These are phyloP conservation scores for Carpinus fangiana DNA, from an alignment of 306 rosid genomes.

Conservation along the genomic window DNA sequence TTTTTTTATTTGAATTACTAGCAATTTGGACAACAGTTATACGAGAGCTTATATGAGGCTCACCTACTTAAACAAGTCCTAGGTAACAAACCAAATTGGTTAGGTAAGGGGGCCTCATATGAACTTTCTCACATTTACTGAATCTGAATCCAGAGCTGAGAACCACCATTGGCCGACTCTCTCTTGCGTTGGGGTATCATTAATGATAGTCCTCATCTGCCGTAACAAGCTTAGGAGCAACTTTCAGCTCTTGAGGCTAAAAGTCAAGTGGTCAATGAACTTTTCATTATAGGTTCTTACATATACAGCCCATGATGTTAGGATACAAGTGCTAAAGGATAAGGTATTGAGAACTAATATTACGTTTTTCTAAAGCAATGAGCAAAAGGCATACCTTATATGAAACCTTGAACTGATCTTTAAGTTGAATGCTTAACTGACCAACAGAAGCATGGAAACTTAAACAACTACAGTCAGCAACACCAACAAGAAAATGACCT, in stretches of 20 bases:
- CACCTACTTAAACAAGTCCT: no score
- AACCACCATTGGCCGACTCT: conserved; percentile 1
- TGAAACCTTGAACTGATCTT: not conserved
- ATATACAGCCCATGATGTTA: not conserved
- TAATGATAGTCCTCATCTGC: conserved; percentile 27
- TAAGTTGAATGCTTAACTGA: not conserved
- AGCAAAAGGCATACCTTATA: not conserved
- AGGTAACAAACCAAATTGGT: no score
- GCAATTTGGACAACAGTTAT: no score
- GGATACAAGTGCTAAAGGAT: not conserved
- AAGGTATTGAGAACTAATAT: not conserved
- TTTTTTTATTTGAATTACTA: no score
- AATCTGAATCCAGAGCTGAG: not conserved
- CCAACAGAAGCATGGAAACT: conserved; percentile 4
- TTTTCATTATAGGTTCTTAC: not conserved
- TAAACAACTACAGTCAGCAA: not conserved
- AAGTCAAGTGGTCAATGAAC: not conserved
- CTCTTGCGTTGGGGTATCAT: conserved; percentile 27
- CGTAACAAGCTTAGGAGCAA: not conserved
- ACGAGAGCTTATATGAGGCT: no score
- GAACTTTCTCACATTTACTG: no score
- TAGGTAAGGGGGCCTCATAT: no score
- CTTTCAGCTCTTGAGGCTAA: not conserved
- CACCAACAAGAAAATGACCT: not conserved
- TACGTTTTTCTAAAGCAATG: not conserved